Evolutionary conservation across 2,329 filamentous ascomycete species (phyloP), one percentile per base, ranked within the genome.

Genomic region (Thelonectria rubi): DNA sequence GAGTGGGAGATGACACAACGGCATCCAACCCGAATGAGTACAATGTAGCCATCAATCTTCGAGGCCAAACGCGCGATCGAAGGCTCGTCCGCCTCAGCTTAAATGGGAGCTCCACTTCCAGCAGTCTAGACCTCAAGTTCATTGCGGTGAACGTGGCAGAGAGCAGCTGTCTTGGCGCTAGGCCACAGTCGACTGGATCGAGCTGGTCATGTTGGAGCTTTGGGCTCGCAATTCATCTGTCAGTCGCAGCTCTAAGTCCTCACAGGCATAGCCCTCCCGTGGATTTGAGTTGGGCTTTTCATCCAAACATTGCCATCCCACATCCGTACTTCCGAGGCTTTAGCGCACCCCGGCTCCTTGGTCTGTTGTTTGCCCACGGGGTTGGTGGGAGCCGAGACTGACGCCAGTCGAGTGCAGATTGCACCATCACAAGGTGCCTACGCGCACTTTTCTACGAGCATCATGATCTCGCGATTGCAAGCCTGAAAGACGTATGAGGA

Each of bases 351-450:
- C 34, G 15, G 34, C 12, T 37, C 15, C 12, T 37, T 10, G 34
- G 15, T 37, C 14, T 15, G 34, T 37, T 15, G 11, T 37, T 14
- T 15, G 34, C 34, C 34, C 34, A 57, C 40, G 40, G 39, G 40
- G 18, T 18, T 21, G 39, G 57, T 60, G 57, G 57, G 57, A 60
- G 57, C 57, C 57, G 57, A 30, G 26, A 21, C 32, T 60, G 57
- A 55, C 51, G 51, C 46, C 37, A 60, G 18, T n/a, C 12, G n/a
- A 17, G 14, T 12, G 26, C 17, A 30, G 49, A 60, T 60, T 55
- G 57, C 57, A 60, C 11, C 57, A 60, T 60, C 4, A 9, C 40
- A n/a, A 7, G 26, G 30, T 37, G 24, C 15, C 34, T 9, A 20
- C 26, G 40, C 45, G 15, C 21, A 21, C 14, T 15, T 20, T 15